Evolutionary conservation across 768 basidiomycete species (phyloP), one percentile per base, ranked within the genome.

Genomic region (Termitomyces sp.): DNA sequence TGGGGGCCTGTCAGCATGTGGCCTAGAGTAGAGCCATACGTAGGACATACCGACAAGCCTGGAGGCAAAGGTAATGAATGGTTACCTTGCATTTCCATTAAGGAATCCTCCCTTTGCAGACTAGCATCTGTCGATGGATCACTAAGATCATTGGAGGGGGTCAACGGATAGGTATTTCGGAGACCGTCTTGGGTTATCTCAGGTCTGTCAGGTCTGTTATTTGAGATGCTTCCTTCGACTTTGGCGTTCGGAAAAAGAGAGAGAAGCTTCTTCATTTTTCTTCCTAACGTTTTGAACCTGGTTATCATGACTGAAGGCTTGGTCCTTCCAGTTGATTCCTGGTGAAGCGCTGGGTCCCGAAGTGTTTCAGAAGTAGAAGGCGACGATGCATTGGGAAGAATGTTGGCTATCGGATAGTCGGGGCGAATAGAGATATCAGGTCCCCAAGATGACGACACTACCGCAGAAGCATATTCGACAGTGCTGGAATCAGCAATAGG

Each of bases 361-460:
- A 23, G 28, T 9, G 10, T n/a, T 40, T 41, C 52, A 11, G 41
- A 30, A 21, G 39, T n/a, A 48, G 46, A 35, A 55, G 32, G 19
- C 5, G 44, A 39, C 9, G 41, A 42, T 27, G 37, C 39, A 27
- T 46, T 52, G 41, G 54, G 28, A 46, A 54, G 50, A 16, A 55
- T 23, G 5, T 41, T 17, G 23, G 9, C 28, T 5, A 47, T 47
- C 11, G 47, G 45, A 44, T 56, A 61, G 23, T 42, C 57, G 7
- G 61, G 54, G 28, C 50, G 57, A 12, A 61, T 43, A 32, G 52
- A 56, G 28, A 59, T 25, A 39, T 61, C 61, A 8, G 42, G 41
- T 48, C 64, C 66, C 71, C 69, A 72, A 23, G 70, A 67, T 49
- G 71, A 72, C 46, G 68, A 68, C 54, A 72, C 63, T 43, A 73